Evolutionary conservation across 257 asterid species (phyloP), one percentile per base, ranked within the genome.

Genomic region (Solanum megistacrolobum): DNA sequence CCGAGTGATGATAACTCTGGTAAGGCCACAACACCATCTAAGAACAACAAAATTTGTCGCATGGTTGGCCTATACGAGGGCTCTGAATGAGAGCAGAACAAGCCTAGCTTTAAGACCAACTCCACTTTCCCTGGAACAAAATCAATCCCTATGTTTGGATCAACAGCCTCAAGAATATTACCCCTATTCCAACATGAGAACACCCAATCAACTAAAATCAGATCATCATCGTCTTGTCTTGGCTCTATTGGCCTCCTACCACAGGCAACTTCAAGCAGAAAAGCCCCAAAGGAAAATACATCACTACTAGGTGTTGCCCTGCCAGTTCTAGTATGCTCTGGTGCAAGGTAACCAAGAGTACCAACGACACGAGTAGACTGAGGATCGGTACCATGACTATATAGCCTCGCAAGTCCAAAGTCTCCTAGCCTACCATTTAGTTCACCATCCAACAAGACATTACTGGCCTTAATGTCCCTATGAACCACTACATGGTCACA

Each of bases 401-500:
- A 92, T 72, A 95, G 52, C 68, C 93, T 90, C 7, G 97, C 97
- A 2, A 94, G 91, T 9, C 97, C 97, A 68, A 95, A 95, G 88
- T 95, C 98, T 2, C 97, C 96, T 48, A 95, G 78, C 35, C 94
- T 87, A 2, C 92, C 95, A 20, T 90, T 90, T 12, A 94, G 36
- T 11, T 95, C 95, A 0, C 91, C 91, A 25, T 95, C 98, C 52
- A 95, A 69, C 83, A 95, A 69, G 1, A 94, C 88, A 66, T 94
- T 94, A 48, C 98, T 94, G 0, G 96, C 95, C 87, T 95, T 95
- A 4, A 95, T 89, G 74, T 95, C 98, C 60, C 98, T 88, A 84
- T 95, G 98, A 48, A 95, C 52, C 38, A 95, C 96, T 0, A 91
- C 91, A 88, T 94, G 93, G 39, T 94, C 98, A 94, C 97, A 95